Evolutionary conservation across 164 flowering plant species (phyloP), one percentile per base, ranked within the genome.

Genomic region (Tetrastigma voinierianum): DNA sequence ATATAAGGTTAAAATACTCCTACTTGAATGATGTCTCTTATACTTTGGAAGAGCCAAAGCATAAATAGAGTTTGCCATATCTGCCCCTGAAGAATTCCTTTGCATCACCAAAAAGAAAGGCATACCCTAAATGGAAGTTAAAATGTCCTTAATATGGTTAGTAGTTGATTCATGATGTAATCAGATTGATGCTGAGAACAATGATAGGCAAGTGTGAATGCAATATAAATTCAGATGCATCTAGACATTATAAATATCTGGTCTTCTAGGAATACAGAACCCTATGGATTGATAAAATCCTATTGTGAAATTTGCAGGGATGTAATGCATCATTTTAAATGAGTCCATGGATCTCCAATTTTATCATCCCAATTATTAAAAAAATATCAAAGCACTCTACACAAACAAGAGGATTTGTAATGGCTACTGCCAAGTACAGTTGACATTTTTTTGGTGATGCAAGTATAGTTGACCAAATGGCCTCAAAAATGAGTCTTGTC

Each of bases 361-460:
- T 48, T 17, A 48, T 48, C 15, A 48, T 48, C 15, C 52, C 15
- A 10, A 48, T 48, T 16, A 13, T 48, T 48, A 15, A 13, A 13
- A 13, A 1, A n/a, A 13, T 48, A n/a, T n/a, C 15, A 48, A n/a
- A 48, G 52, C 1, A 25, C 40, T 25, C 52, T 48, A 14, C n/a
- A 48, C n/a, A 48, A 12, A 49, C 13, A 1, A 49, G 15, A 49
- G n/a, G 6, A 49, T 14, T 4, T 16, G n/a, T n/a, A 49, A 49
- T 14, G 52, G 52, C 52, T 49, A 49, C 52, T 49, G 2, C 19
- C 14, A 24, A 49, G 63, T 67, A 67, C 64, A 59, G 70, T 59
- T 67, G 70, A 59, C 70, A 18, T 57, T 59, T 43, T 46, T 61
- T 7, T 8, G 46, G 62, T 1, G 25, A 3, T 67, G 57, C 14